Evolutionary conservation across 2,329 filamentous ascomycete species (phyloP), one percentile per base, ranked within the genome.

Genomic region (Aspergillus neotritici): DNA sequence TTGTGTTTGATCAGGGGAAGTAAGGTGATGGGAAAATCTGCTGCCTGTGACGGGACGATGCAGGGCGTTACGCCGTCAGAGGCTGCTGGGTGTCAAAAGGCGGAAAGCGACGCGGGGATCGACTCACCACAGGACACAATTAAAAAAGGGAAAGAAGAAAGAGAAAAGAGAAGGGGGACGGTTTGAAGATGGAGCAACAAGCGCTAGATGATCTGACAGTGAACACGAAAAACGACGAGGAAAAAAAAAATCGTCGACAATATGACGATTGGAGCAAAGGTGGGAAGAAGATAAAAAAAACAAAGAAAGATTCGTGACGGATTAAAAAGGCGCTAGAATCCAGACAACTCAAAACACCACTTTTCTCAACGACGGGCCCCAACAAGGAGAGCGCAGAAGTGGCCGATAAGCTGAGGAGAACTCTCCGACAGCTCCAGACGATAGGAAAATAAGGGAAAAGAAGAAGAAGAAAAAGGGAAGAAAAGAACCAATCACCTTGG

Each of bases 31-130:
- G 49, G 45, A 41, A 40, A 48, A 43, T 48, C 44, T 47, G 47
- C 51, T 25, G 21, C 21, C 21, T 52, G 44, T 49, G 48, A 58
- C 46, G 48, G 46, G 49, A 50, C 40, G 44, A 57, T 56, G 53
- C 51, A 57, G 47, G 44, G 50, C 47, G 52, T 55, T 52, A 53
- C 48, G 51, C 51, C 54, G 51, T 52, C 56, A 57, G 47, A 47
- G 34, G 49, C 21, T 25, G 21, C 39, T 47, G 28, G 43, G 49
- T 50, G 51, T 49, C 44, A 44, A 51, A 46, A 56, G 56, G 49
- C 52, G 51, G 52, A 51, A 54, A 54, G 44, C 43, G 50, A 53
- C 51, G 56, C 48, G 54, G 51, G 49, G 52, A 53, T 52, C 40
- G 44, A 55, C 49, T 47, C 48, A 48, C 45, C 48, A 42, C 29